A percentile compares a stretch with the other conserved stretches of the same genome.
Conservation (phyloP, 352 stramenopile species). For the Phytopythium mirpurense region DNA sequence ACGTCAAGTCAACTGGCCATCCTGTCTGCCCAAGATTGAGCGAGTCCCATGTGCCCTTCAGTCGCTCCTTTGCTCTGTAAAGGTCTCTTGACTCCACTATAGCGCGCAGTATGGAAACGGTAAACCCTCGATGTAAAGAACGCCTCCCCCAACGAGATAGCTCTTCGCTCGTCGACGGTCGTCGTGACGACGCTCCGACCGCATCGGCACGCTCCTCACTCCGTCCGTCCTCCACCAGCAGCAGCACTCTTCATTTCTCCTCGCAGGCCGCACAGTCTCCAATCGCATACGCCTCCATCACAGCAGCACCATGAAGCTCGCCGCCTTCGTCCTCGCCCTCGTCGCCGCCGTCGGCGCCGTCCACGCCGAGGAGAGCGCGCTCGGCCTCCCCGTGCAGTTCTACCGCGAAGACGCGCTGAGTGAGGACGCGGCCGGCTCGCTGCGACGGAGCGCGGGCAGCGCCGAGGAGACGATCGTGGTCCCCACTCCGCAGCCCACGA, state of each 20-base stretch:
- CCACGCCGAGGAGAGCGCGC: conserved; percentile 10
- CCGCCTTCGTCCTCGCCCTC: conserved; percentile 24
- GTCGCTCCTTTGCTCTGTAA: conserved; percentile 9
- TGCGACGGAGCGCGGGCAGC: conserved; percentile 1
- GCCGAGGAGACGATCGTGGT: conserved; percentile 5
- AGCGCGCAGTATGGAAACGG: no score
- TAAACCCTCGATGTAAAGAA: no score
- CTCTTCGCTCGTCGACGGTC: background rate
- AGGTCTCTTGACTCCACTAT: background rate
- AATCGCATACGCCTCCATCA: conserved; percentile 1
- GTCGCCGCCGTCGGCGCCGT: conserved; percentile 16
- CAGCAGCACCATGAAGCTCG: conserved; percentile 34
- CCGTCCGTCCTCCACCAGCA: background rate
- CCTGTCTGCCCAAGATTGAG: conserved; percentile 1
- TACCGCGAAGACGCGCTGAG: conserved; percentile 1
- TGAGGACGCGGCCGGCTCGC: background rate
- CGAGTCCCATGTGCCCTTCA: conserved; percentile 1
- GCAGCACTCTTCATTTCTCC: conserved; percentile 24
- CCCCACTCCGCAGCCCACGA: conserved; percentile 8
- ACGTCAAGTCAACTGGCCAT: background rate
- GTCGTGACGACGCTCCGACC: background rate
- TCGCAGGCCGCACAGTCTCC: conserved; percentile 11
- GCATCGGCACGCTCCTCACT: background rate
- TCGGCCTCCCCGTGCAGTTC: conserved; percentile 9
- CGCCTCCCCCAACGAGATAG: background rate